phyloP scores from a whole-genome alignment of 441 rosid genomes.

The Erodium texanum region DNA sequence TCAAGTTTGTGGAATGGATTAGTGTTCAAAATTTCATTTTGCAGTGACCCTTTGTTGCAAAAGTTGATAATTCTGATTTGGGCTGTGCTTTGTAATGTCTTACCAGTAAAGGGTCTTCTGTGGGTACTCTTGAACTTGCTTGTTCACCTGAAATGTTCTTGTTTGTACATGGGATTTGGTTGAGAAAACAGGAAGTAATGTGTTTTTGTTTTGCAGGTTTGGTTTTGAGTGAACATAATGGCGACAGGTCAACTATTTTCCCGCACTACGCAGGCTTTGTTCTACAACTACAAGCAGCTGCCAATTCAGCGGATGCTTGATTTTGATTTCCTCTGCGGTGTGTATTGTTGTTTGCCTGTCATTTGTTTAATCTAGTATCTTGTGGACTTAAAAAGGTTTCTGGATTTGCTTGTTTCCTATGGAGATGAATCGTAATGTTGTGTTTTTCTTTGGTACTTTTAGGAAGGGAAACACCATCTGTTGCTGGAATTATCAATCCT shows the following conservation, averaged over 20 bases:
- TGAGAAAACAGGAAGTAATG: too few relatives aligned
- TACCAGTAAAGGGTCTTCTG: not conserved
- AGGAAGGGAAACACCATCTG: constrained; percentile 95
- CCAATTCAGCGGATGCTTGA: constrained; percentile 99
- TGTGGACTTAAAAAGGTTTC: not conserved
- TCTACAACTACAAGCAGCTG: constrained; percentile 91
- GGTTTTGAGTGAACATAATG: constrained; percentile 27
- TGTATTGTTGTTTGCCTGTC: constrained; percentile 12
- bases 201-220: not conserved
- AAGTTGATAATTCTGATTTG: not conserved
- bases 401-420: not conserved
- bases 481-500: constrained; percentile 89
- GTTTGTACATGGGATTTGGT: too few relatives aligned
- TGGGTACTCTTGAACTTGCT: not conserved
- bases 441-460: constrained; percentile 4
- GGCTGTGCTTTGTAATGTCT: not conserved
- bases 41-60: not conserved
- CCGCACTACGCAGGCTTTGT: constrained; percentile 67
- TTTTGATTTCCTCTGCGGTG: constrained; percentile 94
- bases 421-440: not conserved
- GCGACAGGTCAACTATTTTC: constrained; percentile 93
- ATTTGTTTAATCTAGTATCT: not conserved
- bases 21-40: not conserved
- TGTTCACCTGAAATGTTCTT: too few relatives aligned
- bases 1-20: too few relatives aligned